Evolutionary conservation across 2,329 filamentous ascomycete genomes (phyloP), one percentile per base, ranked within the genome.

Genomic region (Aspergillus neotritici): DNA sequence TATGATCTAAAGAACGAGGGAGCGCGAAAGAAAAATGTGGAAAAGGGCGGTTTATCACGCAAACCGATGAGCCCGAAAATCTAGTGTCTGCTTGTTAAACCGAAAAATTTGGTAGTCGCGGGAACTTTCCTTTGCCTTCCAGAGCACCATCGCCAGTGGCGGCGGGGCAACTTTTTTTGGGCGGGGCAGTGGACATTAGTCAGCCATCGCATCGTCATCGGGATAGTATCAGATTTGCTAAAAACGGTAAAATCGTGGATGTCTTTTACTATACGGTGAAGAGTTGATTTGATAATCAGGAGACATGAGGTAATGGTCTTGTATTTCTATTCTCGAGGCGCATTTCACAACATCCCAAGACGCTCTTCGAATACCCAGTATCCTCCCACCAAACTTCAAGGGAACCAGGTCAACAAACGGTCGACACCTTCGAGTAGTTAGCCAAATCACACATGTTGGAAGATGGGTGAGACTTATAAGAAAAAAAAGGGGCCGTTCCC

Each of bases 391-490:
- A n/a, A n/a, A n/a, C n/a, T n/a, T n/a, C n/a, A n/a, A 21, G 4
- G 21, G 2, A 8, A 25, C 7, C 21, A 25, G 6, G 7, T 25
- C 21, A 9, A 25, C 7, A 25, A 25, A 25, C 7, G n/a, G n/a
- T n/a, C n/a, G n/a, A 25, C 7, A 25, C 7, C 21, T 25, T 25
- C 21, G 21, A 30, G 57, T 57, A 66, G 64, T 68, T 64, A 65
- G 57, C 48, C 33, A 46, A 49, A 49, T 31, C 42, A 47, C 37
- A 34, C 4, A 21, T 7, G 16, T 3, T 15, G 5, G 21, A 41
- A 41, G 13, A 9, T 35, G 56, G 55, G 43, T 31, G n/a, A 17
- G 12, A 68, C 65, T 65, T 68, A 68, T 68, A 63, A 60, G 38
- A 44, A 60, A 66, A 65, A 66, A 65, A 52, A 54, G 45, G 37